Conservation (phyloP, 2,329 filamentous ascomycete genomes). For the Nakataea oryzae region DNA sequence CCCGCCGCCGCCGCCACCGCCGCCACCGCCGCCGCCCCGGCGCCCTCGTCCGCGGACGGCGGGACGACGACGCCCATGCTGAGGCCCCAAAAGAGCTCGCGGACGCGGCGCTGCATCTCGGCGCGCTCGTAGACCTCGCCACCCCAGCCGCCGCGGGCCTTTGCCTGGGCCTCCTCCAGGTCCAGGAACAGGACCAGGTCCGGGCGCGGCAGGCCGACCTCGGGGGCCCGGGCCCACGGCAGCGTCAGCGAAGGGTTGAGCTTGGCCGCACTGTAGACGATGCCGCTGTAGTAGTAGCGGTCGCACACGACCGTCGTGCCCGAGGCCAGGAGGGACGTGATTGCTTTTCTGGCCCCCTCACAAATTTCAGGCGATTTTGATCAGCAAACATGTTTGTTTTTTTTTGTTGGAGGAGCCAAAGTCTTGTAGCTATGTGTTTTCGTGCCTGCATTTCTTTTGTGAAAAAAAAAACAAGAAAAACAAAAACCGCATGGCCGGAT, state of each 20-base stretch:
- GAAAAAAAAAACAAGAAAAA: too few relatives aligned
- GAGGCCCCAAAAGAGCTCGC: slow-evolving; percentile 58
- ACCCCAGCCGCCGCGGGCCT: slow-evolving; percentile 75
- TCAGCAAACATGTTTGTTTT: background rate
- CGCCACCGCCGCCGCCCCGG: slow-evolving; percentile 13
- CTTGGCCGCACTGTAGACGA: slow-evolving; percentile 89
- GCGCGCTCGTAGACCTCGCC: slow-evolving; percentile 79
- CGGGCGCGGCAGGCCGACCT: slow-evolving; percentile 76
- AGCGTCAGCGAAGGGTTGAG: slow-evolving; percentile 58
- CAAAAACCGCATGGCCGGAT: background rate
- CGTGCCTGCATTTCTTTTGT: too few relatives aligned
- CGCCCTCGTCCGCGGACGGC: too few relatives aligned
- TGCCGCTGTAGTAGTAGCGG: slow-evolving; percentile 90
- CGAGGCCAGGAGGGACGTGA: slow-evolving; percentile 40
- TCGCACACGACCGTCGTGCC: slow-evolving; percentile 78
- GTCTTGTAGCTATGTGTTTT: background rate
- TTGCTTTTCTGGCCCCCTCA: slow-evolving; percentile 36
- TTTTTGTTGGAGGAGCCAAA: background rate
- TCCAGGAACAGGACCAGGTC: slow-evolving; percentile 85
- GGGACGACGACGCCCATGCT: slow-evolving; percentile 34
- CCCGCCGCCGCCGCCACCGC: slow-evolving; percentile 6
- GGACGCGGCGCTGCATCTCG: slow-evolving; percentile 71
- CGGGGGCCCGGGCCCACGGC: slow-evolving; percentile 73
- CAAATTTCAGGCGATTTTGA: too few relatives aligned
- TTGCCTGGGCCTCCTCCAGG: slow-evolving; percentile 62